phyloP scores from a whole-genome alignment of 2,329 filamentous ascomycete genomes.

The Penicillium aurantiogriseum region DNA sequence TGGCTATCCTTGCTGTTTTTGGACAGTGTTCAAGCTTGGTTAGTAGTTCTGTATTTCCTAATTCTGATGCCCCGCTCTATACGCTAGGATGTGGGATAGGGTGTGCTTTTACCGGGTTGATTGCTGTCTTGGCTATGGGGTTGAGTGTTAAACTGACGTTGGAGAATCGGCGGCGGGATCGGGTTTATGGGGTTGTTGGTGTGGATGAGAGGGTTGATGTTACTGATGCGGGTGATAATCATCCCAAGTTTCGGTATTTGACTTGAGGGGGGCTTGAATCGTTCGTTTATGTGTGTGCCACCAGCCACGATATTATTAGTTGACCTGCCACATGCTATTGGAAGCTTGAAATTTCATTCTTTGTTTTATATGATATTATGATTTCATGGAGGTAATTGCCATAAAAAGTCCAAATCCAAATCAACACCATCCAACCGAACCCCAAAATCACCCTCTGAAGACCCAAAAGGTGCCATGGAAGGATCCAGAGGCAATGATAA shows the following conservation, averaged over 20 bases:
- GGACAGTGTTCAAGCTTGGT: slow-evolving; percentile 28
- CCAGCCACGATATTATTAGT: neutral
- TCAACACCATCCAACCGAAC: neutral
- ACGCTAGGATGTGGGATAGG: slow-evolving; percentile 24
- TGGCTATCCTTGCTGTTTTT: slow-evolving; percentile 25
- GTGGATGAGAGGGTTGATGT: slow-evolving; percentile 23
- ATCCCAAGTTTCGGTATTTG: slow-evolving; percentile 25
- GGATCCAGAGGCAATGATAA: neutral
- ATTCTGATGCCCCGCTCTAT: slow-evolving; percentile 23
- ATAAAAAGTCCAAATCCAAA: neutral
- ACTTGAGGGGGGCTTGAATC: slow-evolving; percentile 5
- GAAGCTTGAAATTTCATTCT: neutral
- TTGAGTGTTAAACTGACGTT: slow-evolving; percentile 16
- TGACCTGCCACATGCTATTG: neutral
- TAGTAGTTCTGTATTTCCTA: slow-evolving; percentile 25
- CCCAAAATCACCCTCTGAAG: neutral
- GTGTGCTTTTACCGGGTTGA: slow-evolving; percentile 23
- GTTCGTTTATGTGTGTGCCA: neutral
- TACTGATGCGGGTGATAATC: slow-evolving; percentile 23
- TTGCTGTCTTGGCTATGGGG: slow-evolving; percentile 23
- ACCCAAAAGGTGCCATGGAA: neutral
- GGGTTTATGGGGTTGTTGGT: slow-evolving; percentile 20
- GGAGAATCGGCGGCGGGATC: slow-evolving; percentile 24
- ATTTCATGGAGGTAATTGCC: neutral
- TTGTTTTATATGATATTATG: neutral